phyloP scores from a whole-genome alignment of 1,284 basidiomycete species.

The Apiotrichum laibachii region DNA sequence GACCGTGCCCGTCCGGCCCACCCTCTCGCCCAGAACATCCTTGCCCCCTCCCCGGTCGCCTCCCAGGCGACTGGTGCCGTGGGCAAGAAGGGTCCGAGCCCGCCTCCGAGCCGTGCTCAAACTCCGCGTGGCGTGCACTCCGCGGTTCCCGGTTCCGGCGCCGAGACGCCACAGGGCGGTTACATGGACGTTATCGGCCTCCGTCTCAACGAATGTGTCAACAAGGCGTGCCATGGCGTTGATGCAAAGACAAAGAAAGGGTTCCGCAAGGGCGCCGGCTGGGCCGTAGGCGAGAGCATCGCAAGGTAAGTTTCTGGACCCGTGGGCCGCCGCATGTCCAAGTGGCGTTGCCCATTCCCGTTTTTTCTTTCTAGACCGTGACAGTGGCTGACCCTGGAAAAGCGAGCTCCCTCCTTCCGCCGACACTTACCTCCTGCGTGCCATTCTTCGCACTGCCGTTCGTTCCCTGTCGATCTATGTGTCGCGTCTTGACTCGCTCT shows the following conservation, averaged over 20 bases:
- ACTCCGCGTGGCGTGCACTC: constrained; percentile 16
- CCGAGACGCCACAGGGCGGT: constrained; percentile 25
- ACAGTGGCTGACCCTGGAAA: constrained; percentile 14
- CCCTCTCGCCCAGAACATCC: constrained; percentile 3
- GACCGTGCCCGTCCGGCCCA: constrained; percentile 1
- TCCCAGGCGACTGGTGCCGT: constrained; percentile 29
- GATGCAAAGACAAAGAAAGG: constrained; percentile 50
- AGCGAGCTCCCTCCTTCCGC: constrained; percentile 45
- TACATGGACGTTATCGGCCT: constrained; percentile 51
- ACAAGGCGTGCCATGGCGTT: constrained; percentile 47
- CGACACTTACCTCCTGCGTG: constrained; percentile 51
- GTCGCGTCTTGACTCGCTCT: constrained; percentile 50
- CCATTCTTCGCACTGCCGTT: constrained; percentile 47
- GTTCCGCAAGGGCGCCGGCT: constrained; percentile 47
- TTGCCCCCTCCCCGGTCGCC: constrained; percentile 7
- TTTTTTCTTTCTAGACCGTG: not conserved
- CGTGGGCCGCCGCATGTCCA: not conserved
- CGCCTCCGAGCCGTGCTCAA: constrained; percentile 20
- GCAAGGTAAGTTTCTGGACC: constrained; percentile 40
- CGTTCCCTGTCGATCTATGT: constrained; percentile 50
- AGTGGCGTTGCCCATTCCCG: not conserved
- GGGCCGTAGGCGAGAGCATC: constrained; percentile 45
- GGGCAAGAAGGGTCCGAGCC: constrained; percentile 20
- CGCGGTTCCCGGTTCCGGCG: constrained; percentile 9
- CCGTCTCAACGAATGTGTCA: constrained; percentile 50